These are phyloP conservation scores for Trichoderma lentiforme DNA, from an alignment of 2,329 filamentous ascomycete genomes.

Conservation along the genomic window DNA sequence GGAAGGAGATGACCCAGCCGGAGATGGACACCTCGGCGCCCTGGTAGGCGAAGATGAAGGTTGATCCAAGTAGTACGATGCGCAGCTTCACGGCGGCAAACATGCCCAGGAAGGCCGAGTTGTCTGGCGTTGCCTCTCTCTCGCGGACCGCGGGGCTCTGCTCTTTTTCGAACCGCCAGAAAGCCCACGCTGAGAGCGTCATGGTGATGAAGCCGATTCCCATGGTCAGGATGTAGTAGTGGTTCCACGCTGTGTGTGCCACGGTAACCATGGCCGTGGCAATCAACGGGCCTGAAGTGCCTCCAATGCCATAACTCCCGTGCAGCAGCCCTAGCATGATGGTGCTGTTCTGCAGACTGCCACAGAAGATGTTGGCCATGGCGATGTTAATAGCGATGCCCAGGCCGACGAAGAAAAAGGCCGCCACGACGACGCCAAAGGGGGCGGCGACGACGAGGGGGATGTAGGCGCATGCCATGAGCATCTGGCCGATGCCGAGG, in stretches of 20 bases:
- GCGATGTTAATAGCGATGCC: slow-evolving; percentile 55
- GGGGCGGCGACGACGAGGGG: slow-evolving; percentile 66
- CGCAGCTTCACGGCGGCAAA: slow-evolving; percentile 48
- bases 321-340: slow-evolving; percentile 60
- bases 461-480: slow-evolving; percentile 60
- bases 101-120: slow-evolving; percentile 40
- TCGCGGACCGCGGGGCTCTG: slow-evolving; percentile 35
- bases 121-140: slow-evolving; percentile 23
- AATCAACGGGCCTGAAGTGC: slow-evolving; percentile 65
- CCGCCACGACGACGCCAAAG: slow-evolving; percentile 62
- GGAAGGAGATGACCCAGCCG: slow-evolving; percentile 83
- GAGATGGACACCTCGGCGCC: slow-evolving; percentile 80
- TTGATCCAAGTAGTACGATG: slow-evolving; percentile 67
- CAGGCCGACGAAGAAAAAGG: slow-evolving; percentile 67
- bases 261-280: slow-evolving; percentile 69
- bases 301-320: slow-evolving; percentile 65
- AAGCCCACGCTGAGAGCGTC: slow-evolving; percentile 62
- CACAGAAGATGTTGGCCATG: slow-evolving; percentile 58
- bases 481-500: slow-evolving; percentile 54
- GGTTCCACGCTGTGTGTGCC: slow-evolving; percentile 59
- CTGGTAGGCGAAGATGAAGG: slow-evolving; percentile 85
- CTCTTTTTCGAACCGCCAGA: slow-evolving; percentile 67
- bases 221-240: slow-evolving; percentile 69
- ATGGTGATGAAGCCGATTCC: slow-evolving; percentile 55
- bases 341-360: slow-evolving; percentile 51